phyloP scores from a whole-genome alignment of 805 yeast genomes.

The Saccharomycopsis sp. region DNA sequence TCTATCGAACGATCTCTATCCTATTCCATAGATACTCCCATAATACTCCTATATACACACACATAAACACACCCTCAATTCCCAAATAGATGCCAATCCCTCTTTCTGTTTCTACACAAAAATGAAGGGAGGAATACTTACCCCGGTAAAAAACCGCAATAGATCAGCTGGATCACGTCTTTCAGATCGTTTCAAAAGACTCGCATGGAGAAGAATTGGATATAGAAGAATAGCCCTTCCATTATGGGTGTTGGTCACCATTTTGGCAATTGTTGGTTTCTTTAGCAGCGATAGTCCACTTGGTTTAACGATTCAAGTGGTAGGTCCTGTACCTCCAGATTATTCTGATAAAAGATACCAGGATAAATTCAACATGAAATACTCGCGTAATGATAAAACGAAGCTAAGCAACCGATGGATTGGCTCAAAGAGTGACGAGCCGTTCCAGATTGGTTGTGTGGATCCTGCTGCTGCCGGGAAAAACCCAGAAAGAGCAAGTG shows the following conservation, averaged over 20 bases:
- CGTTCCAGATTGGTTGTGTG: constrained; percentile 21
- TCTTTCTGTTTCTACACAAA: too few species aligned
- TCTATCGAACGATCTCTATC: too few species aligned
- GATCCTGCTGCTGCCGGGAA: constrained; percentile 11
- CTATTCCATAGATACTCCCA: too few species aligned
- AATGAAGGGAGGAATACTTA: background rate
- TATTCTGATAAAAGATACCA: constrained; percentile 7
- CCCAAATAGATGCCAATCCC: too few species aligned
- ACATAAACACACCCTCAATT: too few species aligned
- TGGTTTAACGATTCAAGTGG: background rate
- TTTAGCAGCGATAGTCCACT: background rate
- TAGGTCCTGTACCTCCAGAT: background rate
- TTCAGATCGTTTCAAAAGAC: background rate
- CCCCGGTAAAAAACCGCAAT: background rate
- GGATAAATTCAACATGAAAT: constrained; percentile 19
- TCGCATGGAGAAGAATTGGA: background rate
- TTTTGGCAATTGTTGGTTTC: background rate
- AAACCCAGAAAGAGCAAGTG: constrained; percentile 54
- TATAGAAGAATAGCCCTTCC: background rate
- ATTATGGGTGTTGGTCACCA: background rate
- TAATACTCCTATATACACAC: too few species aligned
- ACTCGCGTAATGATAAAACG: constrained; percentile 6
- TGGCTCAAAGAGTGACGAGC: constrained; percentile 17
- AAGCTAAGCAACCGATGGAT: constrained; percentile 19
- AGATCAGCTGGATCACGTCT: background rate